Evolutionary conservation across 257 asterid genomes (phyloP).

Genomic region (Fraxinus anomala): DNA sequence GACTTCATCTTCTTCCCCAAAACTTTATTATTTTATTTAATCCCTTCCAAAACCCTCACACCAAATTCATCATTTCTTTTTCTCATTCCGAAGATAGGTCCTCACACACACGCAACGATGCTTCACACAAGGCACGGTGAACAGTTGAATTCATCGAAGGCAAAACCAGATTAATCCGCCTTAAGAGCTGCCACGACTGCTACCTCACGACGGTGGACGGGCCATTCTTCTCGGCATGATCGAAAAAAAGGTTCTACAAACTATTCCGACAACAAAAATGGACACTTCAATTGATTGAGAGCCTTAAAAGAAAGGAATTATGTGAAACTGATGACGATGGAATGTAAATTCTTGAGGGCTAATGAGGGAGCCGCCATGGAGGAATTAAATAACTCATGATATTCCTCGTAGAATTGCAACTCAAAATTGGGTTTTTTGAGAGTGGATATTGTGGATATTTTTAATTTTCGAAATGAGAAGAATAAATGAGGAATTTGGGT

Average conservation of each 20-base stretch:
- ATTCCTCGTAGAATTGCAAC: too few relatives aligned
- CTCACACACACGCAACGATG: conserved; percentile 26
- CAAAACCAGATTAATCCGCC: conserved; percentile 45
- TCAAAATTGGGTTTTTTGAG: too few relatives aligned
- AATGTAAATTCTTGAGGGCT: conserved; percentile 76
- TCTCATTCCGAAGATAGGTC: conserved; percentile 13
- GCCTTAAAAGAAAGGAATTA: conserved; percentile 62
- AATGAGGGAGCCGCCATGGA: conserved; percentile 86
- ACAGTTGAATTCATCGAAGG: conserved; percentile 54
- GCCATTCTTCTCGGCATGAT: too few relatives aligned
- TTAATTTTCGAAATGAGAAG: neutral
- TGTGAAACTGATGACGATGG: conserved; percentile 57
- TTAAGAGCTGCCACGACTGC: conserved; percentile 63
- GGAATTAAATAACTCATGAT: conserved; percentile 58
- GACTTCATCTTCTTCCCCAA: too few relatives aligned
- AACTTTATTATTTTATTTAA: too few relatives aligned
- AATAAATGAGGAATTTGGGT: too few relatives aligned
- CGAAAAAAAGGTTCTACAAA: too few relatives aligned
- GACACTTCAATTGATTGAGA: conserved; percentile 57
- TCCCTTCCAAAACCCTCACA: too few relatives aligned
- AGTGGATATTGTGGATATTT: too few relatives aligned
- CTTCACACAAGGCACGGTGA: conserved; percentile 26
- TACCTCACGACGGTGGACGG: conserved; percentile 45
- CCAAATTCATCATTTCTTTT: too few relatives aligned
- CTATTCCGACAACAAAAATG: conserved; percentile 8